Evolutionary conservation across 2,329 filamentous ascomycete species (phyloP).

Genomic region (Reticulascus tulasneorum): DNA sequence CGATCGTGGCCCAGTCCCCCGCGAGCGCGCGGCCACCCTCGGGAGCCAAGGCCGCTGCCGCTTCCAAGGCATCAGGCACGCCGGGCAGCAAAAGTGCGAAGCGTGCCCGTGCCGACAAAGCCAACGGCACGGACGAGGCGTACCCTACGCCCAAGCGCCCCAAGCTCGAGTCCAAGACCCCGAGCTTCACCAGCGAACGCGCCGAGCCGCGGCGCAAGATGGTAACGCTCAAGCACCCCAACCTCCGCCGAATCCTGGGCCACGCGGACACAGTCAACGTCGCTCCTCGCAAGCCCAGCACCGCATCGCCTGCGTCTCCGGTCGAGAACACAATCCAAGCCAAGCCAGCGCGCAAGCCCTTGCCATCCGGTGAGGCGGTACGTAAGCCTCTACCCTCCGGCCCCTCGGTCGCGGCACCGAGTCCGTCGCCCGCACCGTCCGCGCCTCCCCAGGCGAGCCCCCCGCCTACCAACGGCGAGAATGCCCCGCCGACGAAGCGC

Average conservation of each 20-base stretch:
- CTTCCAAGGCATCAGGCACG: slow-evolving; percentile 4
- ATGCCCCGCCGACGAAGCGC: slow-evolving; percentile 12
- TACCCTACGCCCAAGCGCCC: slow-evolving; percentile 34
- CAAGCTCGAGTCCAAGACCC: slow-evolving; percentile 25
- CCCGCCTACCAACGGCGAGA: slow-evolving; percentile 6
- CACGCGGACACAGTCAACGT: slow-evolving; percentile 11
- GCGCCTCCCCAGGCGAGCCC: slow-evolving; percentile 1
- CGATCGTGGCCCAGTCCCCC: slow-evolving; percentile 10
- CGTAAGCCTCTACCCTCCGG: slow-evolving; percentile 6
- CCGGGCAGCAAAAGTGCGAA: slow-evolving; percentile 23
- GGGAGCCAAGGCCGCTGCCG: neutral
- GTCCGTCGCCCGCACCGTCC: slow-evolving; percentile 7
- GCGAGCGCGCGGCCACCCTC: slow-evolving; percentile 3
- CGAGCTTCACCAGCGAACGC: slow-evolving; percentile 15
- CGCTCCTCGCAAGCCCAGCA: slow-evolving; percentile 12
- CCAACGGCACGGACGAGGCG: slow-evolving; percentile 26
- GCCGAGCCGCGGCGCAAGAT: slow-evolving; percentile 25
- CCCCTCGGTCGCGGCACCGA: slow-evolving; percentile 6
- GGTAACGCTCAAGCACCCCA: slow-evolving; percentile 31
- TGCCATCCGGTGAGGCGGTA: slow-evolving; percentile 18
- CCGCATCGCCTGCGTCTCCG: slow-evolving; percentile 19
- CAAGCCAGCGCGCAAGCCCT: slow-evolving; percentile 29
- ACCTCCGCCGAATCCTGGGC: slow-evolving; percentile 30
- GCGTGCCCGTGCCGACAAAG: slow-evolving; percentile 32
- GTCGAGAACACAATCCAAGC: slow-evolving; percentile 23